Percentiles rank a stretch among this genome's conserved stretches.
phyloP scores from a whole-genome alignment of 768 basidiomycete genomes.

The Gyrodon lividus region DNA sequence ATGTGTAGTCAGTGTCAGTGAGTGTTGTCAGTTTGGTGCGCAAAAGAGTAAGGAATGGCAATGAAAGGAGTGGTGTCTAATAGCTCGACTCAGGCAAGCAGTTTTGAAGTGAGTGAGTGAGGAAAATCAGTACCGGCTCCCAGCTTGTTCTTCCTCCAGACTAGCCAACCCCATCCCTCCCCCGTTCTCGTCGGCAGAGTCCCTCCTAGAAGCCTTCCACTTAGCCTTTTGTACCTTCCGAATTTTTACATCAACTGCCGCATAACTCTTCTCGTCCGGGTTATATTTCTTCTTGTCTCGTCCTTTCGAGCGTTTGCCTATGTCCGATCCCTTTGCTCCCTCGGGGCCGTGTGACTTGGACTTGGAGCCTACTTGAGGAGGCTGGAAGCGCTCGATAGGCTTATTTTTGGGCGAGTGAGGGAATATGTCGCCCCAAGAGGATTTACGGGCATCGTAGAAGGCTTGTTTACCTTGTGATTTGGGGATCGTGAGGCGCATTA shows the following conservation, averaged over 20 bases:
- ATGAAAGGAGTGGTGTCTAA: neutral
- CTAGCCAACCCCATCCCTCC: slow-evolving; percentile 7
- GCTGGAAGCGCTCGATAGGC: slow-evolving; percentile 61
- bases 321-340: slow-evolving; percentile 47
- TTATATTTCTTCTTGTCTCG: slow-evolving; percentile 25
- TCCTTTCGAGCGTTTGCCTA: slow-evolving; percentile 48
- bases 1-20: neutral
- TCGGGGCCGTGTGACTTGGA: slow-evolving; percentile 26
- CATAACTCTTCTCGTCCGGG: slow-evolving; percentile 23
- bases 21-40: neutral
- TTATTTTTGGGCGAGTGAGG: slow-evolving; percentile 84
- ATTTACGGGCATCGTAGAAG: slow-evolving; percentile 94
- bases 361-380: slow-evolving; percentile 27
- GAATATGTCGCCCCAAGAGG: slow-evolving; percentile 92
- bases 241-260: slow-evolving; percentile 34
- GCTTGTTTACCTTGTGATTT: slow-evolving; percentile 94
- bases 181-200: slow-evolving; percentile 4
- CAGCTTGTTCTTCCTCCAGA: slow-evolving; percentile 2
- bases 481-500: slow-evolving; percentile 89
- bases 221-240: slow-evolving; percentile 38
- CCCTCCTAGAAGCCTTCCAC: slow-evolving; percentile 26
- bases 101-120: neutral
- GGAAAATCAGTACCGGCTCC: slow-evolving; percentile 3
- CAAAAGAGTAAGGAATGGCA: neutral
- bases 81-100: neutral